Conservation (phyloP, 176 grass and related monocot genomes). For the Dactylis glomerata region DNA sequence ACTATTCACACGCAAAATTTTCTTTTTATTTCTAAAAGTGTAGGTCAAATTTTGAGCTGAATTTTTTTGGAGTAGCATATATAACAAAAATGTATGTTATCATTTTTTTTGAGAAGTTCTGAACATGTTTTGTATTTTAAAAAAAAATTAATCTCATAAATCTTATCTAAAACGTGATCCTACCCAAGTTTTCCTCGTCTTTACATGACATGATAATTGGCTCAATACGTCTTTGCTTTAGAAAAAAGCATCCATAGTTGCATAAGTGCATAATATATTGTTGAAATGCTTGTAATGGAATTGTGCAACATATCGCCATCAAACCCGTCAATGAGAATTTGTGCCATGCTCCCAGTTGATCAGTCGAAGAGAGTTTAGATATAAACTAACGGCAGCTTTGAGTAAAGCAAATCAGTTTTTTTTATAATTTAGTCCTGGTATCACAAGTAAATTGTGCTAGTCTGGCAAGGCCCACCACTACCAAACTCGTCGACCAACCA, state of each 20-base stretch:
- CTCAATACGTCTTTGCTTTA: not conserved
- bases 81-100: no score
- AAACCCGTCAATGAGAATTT: not conserved
- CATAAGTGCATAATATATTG: not conserved
- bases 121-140: no score
- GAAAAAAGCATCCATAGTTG: not conserved
- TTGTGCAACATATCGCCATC: not conserved
- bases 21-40: no score
- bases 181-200: no score
- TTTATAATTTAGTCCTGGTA: not conserved
- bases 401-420: not conserved
- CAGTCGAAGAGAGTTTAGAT: not conserved
- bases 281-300: not conserved
- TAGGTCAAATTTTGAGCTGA: no score
- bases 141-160: no score
- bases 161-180: no score
- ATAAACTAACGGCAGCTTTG: not conserved
- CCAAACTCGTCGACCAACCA: slow-evolving; percentile 17
- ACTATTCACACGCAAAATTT: no score
- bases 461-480: slow-evolving; percentile 1
- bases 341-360: not conserved
- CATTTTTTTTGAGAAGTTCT: no score
- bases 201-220: not conserved
- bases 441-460: not conserved
- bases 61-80: no score